Conservation (phyloP, 192 early-diverging fungal genomes). For the Podila horticola region DNA sequence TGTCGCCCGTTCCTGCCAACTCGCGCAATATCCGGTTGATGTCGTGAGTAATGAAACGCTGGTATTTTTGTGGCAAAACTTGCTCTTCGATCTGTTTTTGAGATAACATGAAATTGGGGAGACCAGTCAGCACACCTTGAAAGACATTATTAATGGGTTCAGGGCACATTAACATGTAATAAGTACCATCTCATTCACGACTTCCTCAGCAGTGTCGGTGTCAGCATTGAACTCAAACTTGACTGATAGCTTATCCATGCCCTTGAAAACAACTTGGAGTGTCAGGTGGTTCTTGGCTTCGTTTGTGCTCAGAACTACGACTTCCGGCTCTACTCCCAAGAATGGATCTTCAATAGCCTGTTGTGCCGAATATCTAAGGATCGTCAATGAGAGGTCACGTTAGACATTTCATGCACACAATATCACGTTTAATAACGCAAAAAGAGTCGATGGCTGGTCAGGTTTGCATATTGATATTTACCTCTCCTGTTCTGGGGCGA, state of each 20-base stretch:
- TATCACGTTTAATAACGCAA: too few species aligned
- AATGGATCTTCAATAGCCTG: slow-evolving; percentile 80
- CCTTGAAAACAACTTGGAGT: slow-evolving; percentile 83
- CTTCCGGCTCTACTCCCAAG: slow-evolving; percentile 79
- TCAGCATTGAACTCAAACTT: slow-evolving; percentile 88
- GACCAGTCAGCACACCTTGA: not conserved
- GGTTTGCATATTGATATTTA: slow-evolving; percentile 9
- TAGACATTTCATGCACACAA: too few species aligned
- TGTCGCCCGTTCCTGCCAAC: slow-evolving; percentile 65
- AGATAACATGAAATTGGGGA: not conserved
- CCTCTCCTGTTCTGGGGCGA: slow-evolving; percentile 72
- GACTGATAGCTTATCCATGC: slow-evolving; percentile 81
- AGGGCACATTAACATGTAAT: not conserved
- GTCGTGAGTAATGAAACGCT: slow-evolving; percentile 82
- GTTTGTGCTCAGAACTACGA: slow-evolving; percentile 68
- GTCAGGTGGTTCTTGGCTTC: slow-evolving; percentile 72
- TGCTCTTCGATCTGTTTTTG: slow-evolving; percentile 78
- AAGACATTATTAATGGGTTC: too few species aligned
- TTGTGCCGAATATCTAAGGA: slow-evolving; percentile 66
- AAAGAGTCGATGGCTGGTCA: too few species aligned
- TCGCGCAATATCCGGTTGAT: slow-evolving; percentile 87
- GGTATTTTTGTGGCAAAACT: slow-evolving; percentile 76
- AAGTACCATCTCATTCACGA: slow-evolving; percentile 81
- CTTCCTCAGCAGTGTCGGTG: slow-evolving; percentile 81
- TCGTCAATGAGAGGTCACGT: not conserved